phyloP scores from a whole-genome alignment of 2,329 filamentous ascomycete species.

The Leptographium flavum region DNA sequence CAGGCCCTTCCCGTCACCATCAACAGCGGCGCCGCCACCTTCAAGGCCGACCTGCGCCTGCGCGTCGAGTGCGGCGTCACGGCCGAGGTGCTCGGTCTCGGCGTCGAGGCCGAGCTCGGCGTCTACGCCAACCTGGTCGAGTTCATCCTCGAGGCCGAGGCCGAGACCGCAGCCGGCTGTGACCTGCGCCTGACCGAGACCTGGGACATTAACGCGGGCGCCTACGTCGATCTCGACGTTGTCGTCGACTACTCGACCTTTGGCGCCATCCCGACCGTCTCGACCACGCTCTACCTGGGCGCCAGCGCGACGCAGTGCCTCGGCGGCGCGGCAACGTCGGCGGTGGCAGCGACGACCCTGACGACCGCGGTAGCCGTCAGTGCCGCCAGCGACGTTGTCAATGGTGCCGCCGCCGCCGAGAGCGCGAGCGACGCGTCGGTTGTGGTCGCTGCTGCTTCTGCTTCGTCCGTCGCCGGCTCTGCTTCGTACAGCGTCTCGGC shows the following conservation, averaged over 20 bases:
- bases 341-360: neutral
- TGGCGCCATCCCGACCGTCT: conserved; percentile 24
- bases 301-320: conserved; percentile 22
- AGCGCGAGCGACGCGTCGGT: no score
- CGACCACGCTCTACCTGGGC: conserved; percentile 24
- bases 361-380: neutral
- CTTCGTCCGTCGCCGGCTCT: neutral
- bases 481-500: no score
- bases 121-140: conserved; percentile 40
- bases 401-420: neutral
- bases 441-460: neutral
- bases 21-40: conserved; percentile 28
- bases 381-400: neutral
- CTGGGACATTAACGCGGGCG: conserved; percentile 25
- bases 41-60: conserved; percentile 35
- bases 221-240: conserved; percentile 20
- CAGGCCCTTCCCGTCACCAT: conserved; percentile 32
- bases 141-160: conserved; percentile 28
- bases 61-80: conserved; percentile 29
- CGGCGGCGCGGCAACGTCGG: conserved; percentile 2
- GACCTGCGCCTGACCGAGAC: conserved; percentile 20
- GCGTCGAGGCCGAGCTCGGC: conserved; percentile 27
- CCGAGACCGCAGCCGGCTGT: conserved; percentile 23
- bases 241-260: conserved; percentile 23
- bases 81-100: conserved; percentile 19